Evolutionary conservation across 2,329 filamentous ascomycete genomes (phyloP).

Genomic region (Pestalotiopsis sp.): DNA sequence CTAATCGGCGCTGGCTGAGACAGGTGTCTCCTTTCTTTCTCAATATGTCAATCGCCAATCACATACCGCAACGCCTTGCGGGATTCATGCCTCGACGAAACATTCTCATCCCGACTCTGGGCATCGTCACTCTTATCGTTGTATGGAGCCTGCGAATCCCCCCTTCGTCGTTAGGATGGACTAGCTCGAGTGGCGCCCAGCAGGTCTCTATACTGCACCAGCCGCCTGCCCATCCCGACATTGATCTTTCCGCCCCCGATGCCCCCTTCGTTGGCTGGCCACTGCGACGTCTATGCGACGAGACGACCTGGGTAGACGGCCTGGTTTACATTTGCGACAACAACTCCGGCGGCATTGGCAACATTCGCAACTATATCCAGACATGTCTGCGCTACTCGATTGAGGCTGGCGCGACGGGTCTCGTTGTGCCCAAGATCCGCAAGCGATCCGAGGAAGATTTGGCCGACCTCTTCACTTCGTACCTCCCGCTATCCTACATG

Average conservation of each 20-base stretch:
- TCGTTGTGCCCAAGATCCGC: conserved; percentile 48
- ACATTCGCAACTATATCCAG: conserved; percentile 53
- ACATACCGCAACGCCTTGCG: conserved; percentile 19
- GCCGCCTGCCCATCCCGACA: conserved; percentile 19
- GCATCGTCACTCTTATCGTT: conserved; percentile 3
- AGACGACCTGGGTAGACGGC: conserved; percentile 42
- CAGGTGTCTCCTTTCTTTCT: conserved; percentile 13
- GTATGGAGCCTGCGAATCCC: conserved; percentile 29
- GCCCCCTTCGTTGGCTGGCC: conserved; percentile 50
- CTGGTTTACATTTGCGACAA: conserved; percentile 52
- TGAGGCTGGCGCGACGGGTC: conserved; percentile 47
- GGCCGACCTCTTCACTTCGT: conserved; percentile 42
- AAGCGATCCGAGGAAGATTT: conserved; percentile 44
- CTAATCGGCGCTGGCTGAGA: not conserved
- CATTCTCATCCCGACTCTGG: conserved; percentile 17
- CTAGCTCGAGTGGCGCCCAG: conserved; percentile 18
- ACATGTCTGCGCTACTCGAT: conserved; percentile 53
- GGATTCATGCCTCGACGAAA: conserved; percentile 36
- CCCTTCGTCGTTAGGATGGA: conserved; percentile 22
- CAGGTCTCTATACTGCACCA: conserved; percentile 5
- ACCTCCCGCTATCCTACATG: conserved; percentile 46
- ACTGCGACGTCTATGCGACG: conserved; percentile 44
- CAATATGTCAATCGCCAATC: conserved; percentile 31
- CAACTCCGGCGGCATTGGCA: conserved; percentile 53
- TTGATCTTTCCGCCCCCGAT: conserved; percentile 41